Conservation (phyloP, 768 basidiomycete genomes). For the Arthromyces matolae region DNA sequence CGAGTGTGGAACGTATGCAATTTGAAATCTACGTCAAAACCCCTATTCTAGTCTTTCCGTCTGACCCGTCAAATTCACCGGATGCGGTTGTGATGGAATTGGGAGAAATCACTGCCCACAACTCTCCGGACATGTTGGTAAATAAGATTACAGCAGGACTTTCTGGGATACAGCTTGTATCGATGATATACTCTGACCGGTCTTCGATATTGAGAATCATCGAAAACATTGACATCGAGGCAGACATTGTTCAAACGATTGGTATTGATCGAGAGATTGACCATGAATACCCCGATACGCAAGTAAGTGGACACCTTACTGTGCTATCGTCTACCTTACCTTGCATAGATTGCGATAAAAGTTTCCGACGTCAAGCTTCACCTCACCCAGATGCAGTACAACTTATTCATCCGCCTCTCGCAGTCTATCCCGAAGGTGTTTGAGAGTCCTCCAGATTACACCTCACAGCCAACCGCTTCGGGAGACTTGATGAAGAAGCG, state of each 20-base stretch:
- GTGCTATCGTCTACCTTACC: neutral
- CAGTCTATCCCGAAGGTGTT: slow-evolving; percentile 70
- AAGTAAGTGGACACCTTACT: slow-evolving; percentile 43
- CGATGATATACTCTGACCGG: slow-evolving; percentile 51
- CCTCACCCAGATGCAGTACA: slow-evolving; percentile 83
- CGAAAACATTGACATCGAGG: slow-evolving; percentile 78
- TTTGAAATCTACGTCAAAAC: slow-evolving; percentile 89
- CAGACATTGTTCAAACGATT: slow-evolving; percentile 62
- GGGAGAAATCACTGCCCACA: slow-evolving; percentile 84
- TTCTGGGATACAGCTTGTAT: slow-evolving; percentile 78
- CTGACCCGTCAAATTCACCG: slow-evolving; percentile 51
- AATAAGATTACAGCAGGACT: slow-evolving; percentile 74
- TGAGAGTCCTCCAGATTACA: slow-evolving; percentile 41
- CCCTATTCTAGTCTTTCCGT: slow-evolving; percentile 88
- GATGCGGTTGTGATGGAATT: slow-evolving; percentile 80
- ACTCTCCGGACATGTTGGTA: slow-evolving; percentile 55
- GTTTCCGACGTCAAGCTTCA: slow-evolving; percentile 83
- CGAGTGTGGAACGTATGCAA: slow-evolving; percentile 92
- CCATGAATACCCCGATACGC: slow-evolving; percentile 61
- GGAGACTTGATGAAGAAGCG: slow-evolving; percentile 7
- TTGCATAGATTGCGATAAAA: slow-evolving; percentile 57
- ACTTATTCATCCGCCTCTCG: slow-evolving; percentile 59
- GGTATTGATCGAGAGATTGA: slow-evolving; percentile 51
- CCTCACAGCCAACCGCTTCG: slow-evolving; percentile 20
- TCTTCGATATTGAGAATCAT: slow-evolving; percentile 75